Base-by-base conservation (phyloP, 202 grass and related monocot species). In the Eragrostis tef region DNA sequence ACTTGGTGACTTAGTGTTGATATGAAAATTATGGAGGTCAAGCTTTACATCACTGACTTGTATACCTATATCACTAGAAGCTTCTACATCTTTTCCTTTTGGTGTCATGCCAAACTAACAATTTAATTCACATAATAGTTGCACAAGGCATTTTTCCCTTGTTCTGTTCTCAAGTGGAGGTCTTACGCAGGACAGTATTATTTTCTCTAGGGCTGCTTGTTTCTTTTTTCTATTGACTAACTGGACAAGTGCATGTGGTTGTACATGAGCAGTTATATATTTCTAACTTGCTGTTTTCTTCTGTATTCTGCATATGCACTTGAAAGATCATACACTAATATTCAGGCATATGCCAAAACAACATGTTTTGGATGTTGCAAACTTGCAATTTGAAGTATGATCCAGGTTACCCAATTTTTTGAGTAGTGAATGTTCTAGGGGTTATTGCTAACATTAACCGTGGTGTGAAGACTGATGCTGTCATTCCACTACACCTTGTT, bases 261-360 rank as follows among this genome's bases (percentile, higher is more conserved):
- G n/a, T 7, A 20, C 43, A 66, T 78, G 78, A 60, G 27, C 39
- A 83, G 21, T 67, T 66, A 1, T 63, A 25, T 20, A 59, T 67
- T 73, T 60, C 19, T 20, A 26, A 11, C 31, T 67, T 43, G 8
- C 3, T 62, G 14, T 74, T 79, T 89, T 63, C 45, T 89, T 54
- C 0, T 54, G 34, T 51, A 56, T 7, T 46, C 45, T 26, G 8
- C 54, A 1, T 71, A 44, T 75, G 71, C 7, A 48, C 25, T 70
- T 66, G 13, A 49, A 86, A 70, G 29, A 70, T 87, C 57, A 64
- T 73, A 68, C 52, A 21, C n/a, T 88, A 81, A 74, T 42, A 53
- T 19, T 75, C 22, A 69, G 45, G 1, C 5, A 1, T 59, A 53
- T 71, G 59, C 26, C 58, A 25, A 51, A 85, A 73, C 12, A 78